Base-by-base conservation (phyloP, 805 yeast genomes). In the Teunomyces panamensis region DNA sequence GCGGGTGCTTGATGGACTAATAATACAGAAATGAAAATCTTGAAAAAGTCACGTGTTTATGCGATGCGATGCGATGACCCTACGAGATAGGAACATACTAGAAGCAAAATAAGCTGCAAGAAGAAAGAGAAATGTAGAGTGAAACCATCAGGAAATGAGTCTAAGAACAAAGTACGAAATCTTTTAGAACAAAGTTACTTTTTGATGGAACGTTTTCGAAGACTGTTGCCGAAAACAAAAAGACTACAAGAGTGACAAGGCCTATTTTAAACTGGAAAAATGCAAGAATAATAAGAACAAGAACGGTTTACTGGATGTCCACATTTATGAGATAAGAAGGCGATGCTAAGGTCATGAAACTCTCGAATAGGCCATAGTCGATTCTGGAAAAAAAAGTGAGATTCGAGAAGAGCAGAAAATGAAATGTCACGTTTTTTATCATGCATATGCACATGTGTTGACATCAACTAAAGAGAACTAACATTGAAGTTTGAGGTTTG, bases 31-130 rank as follows among this genome's bases (percentile, higher is more conserved):
- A 6, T 5, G 20, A 20, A 30, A 42, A 45, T 16, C 29, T 30
- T 42, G 36, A 42, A 9, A n/a, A 20, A 20, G 41, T 46, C 49
- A 46, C 49, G 49, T 46, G 49, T 8, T 24, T 6, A 5, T 26
- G 30, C 14, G 39, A 32, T 32, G 34, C 34, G 34, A 32, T 32
- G 34, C 16, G 34, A n/a, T 32, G 34, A n/a, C 14, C 34, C 34
- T 4, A 5, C 4, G 9, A 13, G 16, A 10, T 7, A 30, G 10
- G 26, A 34, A 34, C 11, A 24, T 34, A 4, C 39, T 17, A 34
- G 39, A 34, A 34, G n/a, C 24, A n/a, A 30, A 5, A 11, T 9
- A 7, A 13, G 33, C 4, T 20, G 24, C 24, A 20, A 9, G n/a
- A 29, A 29, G 30, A 29, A 29, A 11, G n/a, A 29, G 30, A 29